Base-by-base conservation (phyloP, 176 grass and related monocot genomes). In the Urochloa ruziziensis region DNA sequence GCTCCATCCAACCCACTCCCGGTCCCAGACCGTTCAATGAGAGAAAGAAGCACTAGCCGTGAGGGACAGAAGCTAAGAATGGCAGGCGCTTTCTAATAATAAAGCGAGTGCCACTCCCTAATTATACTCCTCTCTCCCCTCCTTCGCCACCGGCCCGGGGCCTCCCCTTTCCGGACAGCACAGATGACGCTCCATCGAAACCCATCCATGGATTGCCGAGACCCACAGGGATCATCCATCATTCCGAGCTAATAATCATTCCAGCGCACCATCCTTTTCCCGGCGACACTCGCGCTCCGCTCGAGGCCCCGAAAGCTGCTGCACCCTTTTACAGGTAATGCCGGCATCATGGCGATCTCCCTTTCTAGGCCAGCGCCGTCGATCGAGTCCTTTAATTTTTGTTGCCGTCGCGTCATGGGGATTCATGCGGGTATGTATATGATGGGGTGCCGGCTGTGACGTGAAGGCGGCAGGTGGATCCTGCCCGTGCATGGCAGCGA, bases 41-140 rank as follows among this genome's bases (percentile, higher is more conserved):
- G 79, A 74, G 53, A 86, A 80, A 74, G 53, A 86, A 80, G 76
- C 51, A 72, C 43, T 30, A 17, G 69, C 69, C 19, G 27, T 66
- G 32, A 34, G 32, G 62, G 46, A 46, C 16, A 33, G 69, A 62
- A 53, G 66, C 90, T 73, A 88, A 78, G 58, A 88, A 81, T 88
- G 84, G 81, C 85, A 68, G 47, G 70, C 71, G 72, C 56, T 84
- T 88, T 65, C 86, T 88, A 88, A 91, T 91, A 83, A 91, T 91
- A 91, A 91, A 83, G 59, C 89, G 32, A 75, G 80, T 82, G 75
- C 25, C 80, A 53, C 52, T 83, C 89, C 84, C 84, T 84, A 87
- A 91, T 87, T 91, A 91, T 87, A 74, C 84, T 91, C 84, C 67
- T 36, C 54, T 17, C 40, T 48, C 15, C 16, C 44, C 29, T 77